Evolutionary conservation across 2,329 filamentous ascomycete genomes (phyloP).

Genomic region (Cladophialophora immunda): DNA sequence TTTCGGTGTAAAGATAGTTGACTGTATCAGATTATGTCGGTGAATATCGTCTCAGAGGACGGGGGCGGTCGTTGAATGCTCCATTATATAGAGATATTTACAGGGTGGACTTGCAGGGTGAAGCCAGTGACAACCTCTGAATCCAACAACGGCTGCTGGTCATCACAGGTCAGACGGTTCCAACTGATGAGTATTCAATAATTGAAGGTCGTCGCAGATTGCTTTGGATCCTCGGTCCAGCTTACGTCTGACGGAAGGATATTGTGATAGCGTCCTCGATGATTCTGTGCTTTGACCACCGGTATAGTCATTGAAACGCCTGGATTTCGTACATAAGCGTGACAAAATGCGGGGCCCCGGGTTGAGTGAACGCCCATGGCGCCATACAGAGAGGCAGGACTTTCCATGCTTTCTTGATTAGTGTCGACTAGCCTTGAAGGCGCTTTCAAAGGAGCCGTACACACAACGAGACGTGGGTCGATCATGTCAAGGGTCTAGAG

Average conservation of each 20-base stretch:
- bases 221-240: background rate
- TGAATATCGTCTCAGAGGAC: background rate
- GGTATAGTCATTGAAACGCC: background rate
- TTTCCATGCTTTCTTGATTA: background rate
- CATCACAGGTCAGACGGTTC: background rate
- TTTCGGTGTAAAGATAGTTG: background rate
- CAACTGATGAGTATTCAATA: background rate
- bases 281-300: background rate
- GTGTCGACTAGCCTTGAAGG: background rate
- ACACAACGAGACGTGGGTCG: background rate
- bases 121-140: background rate
- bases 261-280: background rate
- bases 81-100: background rate
- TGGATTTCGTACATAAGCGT: background rate
- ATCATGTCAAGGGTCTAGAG: background rate
- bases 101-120: background rate
- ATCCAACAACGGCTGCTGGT: background rate
- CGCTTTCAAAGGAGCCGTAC: background rate
- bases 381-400: background rate
- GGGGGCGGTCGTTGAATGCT: background rate
- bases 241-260: background rate
- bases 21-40: background rate
- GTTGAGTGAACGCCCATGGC: background rate
- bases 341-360: background rate
- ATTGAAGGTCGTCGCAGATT: background rate